These are phyloP conservation scores for Yamadazyma sp. DNA, from an alignment of 805 yeast species.

Conservation along the genomic window DNA sequence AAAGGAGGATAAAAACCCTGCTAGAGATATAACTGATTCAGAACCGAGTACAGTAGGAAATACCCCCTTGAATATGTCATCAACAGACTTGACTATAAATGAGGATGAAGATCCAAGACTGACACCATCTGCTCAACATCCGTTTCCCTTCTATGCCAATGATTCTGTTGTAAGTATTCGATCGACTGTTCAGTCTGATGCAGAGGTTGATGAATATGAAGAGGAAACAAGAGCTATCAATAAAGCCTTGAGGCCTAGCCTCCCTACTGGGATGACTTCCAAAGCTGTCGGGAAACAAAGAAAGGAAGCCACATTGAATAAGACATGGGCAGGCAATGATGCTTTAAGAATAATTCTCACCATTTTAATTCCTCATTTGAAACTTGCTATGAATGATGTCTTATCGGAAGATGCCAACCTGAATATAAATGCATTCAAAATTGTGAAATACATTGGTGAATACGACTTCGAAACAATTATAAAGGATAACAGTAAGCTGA, in stretches of 20 bases:
- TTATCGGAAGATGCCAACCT: conserved; percentile 24
- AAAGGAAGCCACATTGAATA: conserved; percentile 46
- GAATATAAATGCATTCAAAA: conserved; percentile 24
- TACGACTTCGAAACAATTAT: conserved; percentile 29
- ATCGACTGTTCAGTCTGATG: conserved; percentile 1
- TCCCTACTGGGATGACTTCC: conserved; percentile 61
- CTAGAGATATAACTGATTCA: background rate
- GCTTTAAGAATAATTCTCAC: conserved; percentile 44
- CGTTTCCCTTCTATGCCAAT: background rate
- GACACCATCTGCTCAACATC: background rate
- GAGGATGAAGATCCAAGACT: conserved; percentile 9
- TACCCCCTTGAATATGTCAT: conserved; percentile 7
- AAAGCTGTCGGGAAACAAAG: conserved; percentile 56
- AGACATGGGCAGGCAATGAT: conserved; percentile 59
- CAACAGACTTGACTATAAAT: conserved; percentile 3
- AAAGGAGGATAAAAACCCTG: conserved; percentile 4
- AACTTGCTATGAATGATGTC: conserved; percentile 25
- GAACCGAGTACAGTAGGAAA: background rate
- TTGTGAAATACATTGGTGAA: conserved; percentile 43
- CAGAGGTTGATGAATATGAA: conserved; percentile 7
- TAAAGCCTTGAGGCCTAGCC: conserved; percentile 46
- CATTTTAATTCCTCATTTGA: conserved; percentile 39
- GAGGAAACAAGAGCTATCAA: conserved; percentile 29
- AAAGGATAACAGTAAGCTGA: conserved; percentile 24
- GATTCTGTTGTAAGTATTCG: background rate